Evolutionary conservation across 176 grass and related monocot genomes (phyloP).

Genomic region (Elaeis guineensis): DNA sequence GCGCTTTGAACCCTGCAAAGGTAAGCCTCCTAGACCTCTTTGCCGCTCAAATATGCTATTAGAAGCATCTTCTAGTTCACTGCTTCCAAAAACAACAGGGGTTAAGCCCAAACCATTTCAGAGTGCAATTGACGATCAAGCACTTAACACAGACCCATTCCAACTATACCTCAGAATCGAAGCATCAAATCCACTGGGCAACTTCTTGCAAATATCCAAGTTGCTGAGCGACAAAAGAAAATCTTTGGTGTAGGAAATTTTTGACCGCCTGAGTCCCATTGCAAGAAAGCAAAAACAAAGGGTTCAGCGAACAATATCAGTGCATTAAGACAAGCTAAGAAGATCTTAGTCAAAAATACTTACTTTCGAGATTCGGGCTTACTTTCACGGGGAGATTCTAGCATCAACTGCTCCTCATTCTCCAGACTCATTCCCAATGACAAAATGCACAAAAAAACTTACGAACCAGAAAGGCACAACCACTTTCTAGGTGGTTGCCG

Average conservation of each 20-base stretch:
- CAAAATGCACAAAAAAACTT: no score
- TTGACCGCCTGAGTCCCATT: constrained; percentile 22
- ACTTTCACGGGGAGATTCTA: constrained; percentile 8
- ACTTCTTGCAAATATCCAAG: constrained; percentile 58
- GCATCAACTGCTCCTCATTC: constrained; percentile 13
- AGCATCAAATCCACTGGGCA: constrained; percentile 47
- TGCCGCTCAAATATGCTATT: constrained; percentile 30
- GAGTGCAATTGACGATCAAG: no score
- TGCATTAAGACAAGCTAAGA: background rate
- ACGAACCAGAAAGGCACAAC: no score
- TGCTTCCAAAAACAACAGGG: constrained; percentile 12
- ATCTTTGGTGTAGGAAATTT: constrained; percentile 62
- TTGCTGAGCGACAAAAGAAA: constrained; percentile 53
- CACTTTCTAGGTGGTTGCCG: no score
- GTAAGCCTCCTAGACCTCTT: constrained; percentile 15
- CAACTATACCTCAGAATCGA: constrained; percentile 48
- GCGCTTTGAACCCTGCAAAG: constrained; percentile 14
- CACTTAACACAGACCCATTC: background rate
- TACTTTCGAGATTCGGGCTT: constrained; percentile 26
- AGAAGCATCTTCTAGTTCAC: constrained; percentile 50
- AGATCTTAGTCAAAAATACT: constrained; percentile 1
- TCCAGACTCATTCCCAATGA: constrained; percentile 33
- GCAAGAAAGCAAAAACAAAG: constrained; percentile 11
- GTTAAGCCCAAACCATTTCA: background rate
- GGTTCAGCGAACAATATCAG: background rate